These are phyloP conservation scores for Phaeodactylum tricornutum DNA, from an alignment of 108 stramenopile species.

Conservation along the genomic window DNA sequence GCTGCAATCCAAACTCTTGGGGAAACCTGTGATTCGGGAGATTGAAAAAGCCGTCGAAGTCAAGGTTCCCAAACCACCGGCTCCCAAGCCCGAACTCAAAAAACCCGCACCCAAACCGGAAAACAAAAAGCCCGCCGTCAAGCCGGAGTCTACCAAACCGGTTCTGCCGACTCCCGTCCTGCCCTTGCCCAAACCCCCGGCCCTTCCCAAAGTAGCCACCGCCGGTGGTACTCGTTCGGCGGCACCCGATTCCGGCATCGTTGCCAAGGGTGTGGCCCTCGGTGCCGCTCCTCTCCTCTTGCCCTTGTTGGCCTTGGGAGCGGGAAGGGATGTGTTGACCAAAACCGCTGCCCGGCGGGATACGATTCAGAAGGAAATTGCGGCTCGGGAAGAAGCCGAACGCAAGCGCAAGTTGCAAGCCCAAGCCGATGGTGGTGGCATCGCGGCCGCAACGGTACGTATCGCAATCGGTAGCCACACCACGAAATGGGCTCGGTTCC, in stretches of 20 bases:
- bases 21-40: slow-evolving; percentile 4
- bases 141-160: slow-evolving; percentile 11
- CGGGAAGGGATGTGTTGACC: slow-evolving; percentile 42
- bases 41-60: too few species aligned
- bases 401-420: slow-evolving; percentile 18
- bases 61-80: slow-evolving; percentile 16
- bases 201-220: slow-evolving; percentile 7
- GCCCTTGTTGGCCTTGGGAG: slow-evolving; percentile 47
- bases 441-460: slow-evolving; percentile 62
- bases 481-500: not conserved
- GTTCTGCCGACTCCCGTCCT: slow-evolving; percentile 5
- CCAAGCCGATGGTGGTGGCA: slow-evolving; percentile 48
- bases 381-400: slow-evolving; percentile 38
- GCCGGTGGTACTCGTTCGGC: slow-evolving; percentile 14
- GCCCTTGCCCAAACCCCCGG: slow-evolving; percentile 10
- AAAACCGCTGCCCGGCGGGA: slow-evolving; percentile 52
- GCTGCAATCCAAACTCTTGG: slow-evolving; percentile 1
- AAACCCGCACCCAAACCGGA: slow-evolving; percentile 25
- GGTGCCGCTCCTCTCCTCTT: slow-evolving; percentile 72
- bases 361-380: slow-evolving; percentile 66
- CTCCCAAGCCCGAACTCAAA: slow-evolving; percentile 18
- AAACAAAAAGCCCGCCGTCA: slow-evolving; percentile 21
- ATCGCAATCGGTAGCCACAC: too few species aligned
- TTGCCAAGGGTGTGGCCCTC: slow-evolving; percentile 55
- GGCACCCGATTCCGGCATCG: slow-evolving; percentile 41